Evolutionary conservation across 202 grass and related monocot species (phyloP).

Genomic region (Digitaria exilis): DNA sequence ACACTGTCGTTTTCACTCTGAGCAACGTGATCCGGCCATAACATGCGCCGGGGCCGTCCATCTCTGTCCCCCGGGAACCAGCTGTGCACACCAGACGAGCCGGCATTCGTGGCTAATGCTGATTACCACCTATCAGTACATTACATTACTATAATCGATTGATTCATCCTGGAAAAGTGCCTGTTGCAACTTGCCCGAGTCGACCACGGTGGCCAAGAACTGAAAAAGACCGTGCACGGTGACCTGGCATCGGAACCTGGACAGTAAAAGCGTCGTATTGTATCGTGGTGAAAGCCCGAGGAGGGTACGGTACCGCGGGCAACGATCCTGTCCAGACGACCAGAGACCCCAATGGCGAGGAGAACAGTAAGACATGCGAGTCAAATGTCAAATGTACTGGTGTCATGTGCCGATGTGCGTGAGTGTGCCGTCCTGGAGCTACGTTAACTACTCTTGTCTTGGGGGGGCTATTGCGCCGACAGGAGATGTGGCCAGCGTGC

Average conservation of each 20-base stretch:
- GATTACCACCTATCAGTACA: neutral
- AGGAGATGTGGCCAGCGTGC: slow-evolving; percentile 16
- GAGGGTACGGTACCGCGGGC: neutral
- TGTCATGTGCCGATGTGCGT: no score
- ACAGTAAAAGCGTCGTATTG: neutral
- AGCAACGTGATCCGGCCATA: slow-evolving; percentile 14
- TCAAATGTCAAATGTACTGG: slow-evolving; percentile 8
- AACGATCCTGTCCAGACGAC: neutral
- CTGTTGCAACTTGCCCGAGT: neutral
- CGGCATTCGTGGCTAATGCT: slow-evolving; percentile 1
- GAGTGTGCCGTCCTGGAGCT: slow-evolving; percentile 15
- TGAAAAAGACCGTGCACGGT: neutral
- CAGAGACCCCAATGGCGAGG: neutral
- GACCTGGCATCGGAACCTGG: neutral
- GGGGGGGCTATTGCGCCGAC: neutral
- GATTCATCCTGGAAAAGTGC: neutral
- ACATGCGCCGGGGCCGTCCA: slow-evolving; percentile 1
- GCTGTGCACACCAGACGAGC: neutral
- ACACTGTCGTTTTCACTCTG: neutral
- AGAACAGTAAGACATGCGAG: neutral
- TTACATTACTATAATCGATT: neutral
- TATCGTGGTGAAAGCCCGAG: neutral
- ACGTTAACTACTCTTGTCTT: neutral
- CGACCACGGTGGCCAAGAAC: neutral
- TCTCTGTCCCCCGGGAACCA: neutral